phyloP scores from a whole-genome alignment of 768 basidiomycete genomes.

The Amanita molliuscula region DNA sequence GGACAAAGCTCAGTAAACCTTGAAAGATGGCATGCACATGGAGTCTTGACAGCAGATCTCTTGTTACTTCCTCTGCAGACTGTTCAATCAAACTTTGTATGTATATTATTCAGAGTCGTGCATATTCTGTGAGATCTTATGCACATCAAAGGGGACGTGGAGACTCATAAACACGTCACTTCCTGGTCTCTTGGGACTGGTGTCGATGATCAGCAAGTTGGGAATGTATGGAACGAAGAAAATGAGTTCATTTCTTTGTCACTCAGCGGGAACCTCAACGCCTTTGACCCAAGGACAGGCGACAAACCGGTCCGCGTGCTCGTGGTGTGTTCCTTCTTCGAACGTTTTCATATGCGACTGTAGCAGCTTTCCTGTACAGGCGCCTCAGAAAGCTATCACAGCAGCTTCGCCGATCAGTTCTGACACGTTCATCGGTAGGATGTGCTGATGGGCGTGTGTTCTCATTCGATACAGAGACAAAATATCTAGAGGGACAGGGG shows the following conservation, averaged over 20 bases:
- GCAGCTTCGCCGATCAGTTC: conserved; percentile 34
- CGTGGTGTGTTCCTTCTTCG: conserved; percentile 30
- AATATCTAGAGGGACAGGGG: conserved; percentile 45
- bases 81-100: conserved; percentile 81
- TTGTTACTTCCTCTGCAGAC: conserved; percentile 83
- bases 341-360: not conserved
- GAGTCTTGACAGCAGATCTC: conserved; percentile 60
- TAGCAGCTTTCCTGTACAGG: conserved; percentile 29
- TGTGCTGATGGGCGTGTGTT: conserved; percentile 71
- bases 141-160: conserved; percentile 63
- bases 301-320: conserved; percentile 52
- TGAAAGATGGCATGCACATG: conserved; percentile 67
- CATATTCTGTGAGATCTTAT: not conserved
- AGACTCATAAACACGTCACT: conserved; percentile 51
- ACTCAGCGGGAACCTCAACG: conserved; percentile 68
- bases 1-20: not conserved
- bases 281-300: conserved; percentile 67
- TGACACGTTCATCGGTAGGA: conserved; percentile 71
- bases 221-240: conserved; percentile 73
- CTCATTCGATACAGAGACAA: conserved; percentile 37
- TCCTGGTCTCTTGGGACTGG: conserved; percentile 69
- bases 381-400: conserved; percentile 75
- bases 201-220: conserved; percentile 77
- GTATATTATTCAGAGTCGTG: conserved; percentile 12
- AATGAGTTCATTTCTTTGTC: conserved; percentile 75